Conservation (phyloP, 129 eudicot species). For the Saposhnikovia divaricata region DNA sequence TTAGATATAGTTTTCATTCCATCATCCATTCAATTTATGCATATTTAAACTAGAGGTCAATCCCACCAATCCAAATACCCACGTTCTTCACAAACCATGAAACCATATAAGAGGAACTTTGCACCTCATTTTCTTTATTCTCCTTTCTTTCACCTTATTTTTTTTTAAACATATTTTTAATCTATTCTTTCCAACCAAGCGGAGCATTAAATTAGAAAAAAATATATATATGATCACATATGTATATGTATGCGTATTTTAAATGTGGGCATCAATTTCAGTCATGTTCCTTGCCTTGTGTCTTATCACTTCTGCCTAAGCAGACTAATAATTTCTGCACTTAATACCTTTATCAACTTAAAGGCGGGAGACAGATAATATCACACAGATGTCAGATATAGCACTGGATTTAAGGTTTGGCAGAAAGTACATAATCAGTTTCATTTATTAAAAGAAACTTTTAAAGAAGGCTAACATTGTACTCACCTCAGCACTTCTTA, state of each 20-base stretch:
- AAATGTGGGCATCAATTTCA: background rate
- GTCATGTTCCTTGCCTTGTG: background rate
- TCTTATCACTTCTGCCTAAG: background rate
- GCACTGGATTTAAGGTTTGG: background rate
- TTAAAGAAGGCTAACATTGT: background rate
- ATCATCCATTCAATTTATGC: too few relatives aligned
- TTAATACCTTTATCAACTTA: background rate
- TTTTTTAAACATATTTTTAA: background rate
- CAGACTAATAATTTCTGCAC: background rate
- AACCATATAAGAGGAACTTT: background rate
- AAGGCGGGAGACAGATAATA: background rate
- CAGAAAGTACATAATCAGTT: background rate
- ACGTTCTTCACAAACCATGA: background rate
- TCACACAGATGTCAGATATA: background rate
- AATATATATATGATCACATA: background rate
- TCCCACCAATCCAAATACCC: background rate
- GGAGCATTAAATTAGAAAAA: background rate
- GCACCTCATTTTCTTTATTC: background rate
- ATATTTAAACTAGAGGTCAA: background rate
- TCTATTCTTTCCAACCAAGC: background rate
- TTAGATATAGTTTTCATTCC: background rate
- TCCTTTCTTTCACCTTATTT: background rate
- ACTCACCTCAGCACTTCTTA: constrained; percentile 53
- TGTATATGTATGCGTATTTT: background rate
- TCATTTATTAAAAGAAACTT: background rate